phyloP scores from a whole-genome alignment of 2,329 filamentous ascomycete genomes.

The Diplodia mutila region DNA sequence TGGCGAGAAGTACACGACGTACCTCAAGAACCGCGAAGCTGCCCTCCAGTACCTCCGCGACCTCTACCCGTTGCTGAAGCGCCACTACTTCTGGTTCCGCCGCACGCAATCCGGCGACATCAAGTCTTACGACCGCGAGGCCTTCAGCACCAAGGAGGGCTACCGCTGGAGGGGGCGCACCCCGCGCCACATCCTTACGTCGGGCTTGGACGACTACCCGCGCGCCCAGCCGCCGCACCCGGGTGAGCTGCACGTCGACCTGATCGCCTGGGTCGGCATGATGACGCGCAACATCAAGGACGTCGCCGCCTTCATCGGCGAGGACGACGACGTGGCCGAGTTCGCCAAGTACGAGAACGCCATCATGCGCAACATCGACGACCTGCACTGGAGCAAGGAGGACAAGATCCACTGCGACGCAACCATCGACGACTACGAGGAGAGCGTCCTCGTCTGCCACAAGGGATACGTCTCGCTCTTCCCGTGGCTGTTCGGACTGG shows the following conservation, averaged over 20 bases:
- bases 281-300: conserved; percentile 86
- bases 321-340: conserved; percentile 74
- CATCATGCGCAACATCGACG: conserved; percentile 83
- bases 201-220: conserved; percentile 94
- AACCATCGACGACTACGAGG: conserved; percentile 93
- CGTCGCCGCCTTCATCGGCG: conserved; percentile 75
- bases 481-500: conserved; percentile 83
- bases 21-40: conserved; percentile 68
- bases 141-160: conserved; percentile 85
- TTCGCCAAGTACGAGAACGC: conserved; percentile 73
- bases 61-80: conserved; percentile 84
- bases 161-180: conserved; percentile 96
- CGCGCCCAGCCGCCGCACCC: conserved; percentile 92
- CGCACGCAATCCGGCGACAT: conserved; percentile 89
- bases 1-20: conserved; percentile 62
- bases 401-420: conserved; percentile 89
- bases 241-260: conserved; percentile 90
- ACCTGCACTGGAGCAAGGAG: conserved; percentile 87
- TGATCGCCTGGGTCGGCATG: conserved; percentile 97
- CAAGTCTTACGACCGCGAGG: conserved; percentile 86
- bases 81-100: conserved; percentile 94
- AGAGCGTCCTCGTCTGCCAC: conserved; percentile 87
- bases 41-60: conserved; percentile 72
- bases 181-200: conserved; percentile 83
- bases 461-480: conserved; percentile 95